Evolutionary conservation across 768 basidiomycete species (phyloP).

Genomic region (Panus rudis): DNA sequence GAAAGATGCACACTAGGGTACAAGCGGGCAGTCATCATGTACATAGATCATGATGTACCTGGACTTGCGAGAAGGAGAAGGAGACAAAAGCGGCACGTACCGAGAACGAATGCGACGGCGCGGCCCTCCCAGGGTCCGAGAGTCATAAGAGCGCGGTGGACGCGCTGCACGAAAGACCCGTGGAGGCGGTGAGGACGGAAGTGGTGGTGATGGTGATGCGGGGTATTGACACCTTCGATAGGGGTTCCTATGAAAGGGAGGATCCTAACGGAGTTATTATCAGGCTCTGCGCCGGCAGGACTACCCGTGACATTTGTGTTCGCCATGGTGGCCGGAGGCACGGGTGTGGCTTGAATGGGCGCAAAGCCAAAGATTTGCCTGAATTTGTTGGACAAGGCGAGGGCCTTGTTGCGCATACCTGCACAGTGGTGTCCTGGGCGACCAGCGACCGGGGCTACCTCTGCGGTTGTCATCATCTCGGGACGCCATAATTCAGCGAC

Average conservation of each 20-base stretch:
- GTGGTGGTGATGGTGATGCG: constrained; percentile 17
- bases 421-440: constrained; percentile 3
- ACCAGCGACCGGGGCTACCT: constrained; percentile 1
- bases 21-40: neutral
- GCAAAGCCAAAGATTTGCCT: constrained; percentile 7
- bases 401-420: constrained; percentile 7
- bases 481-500: constrained; percentile 10
- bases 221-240: constrained; percentile 13
- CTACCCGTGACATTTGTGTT: too few species aligned
- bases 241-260: constrained; percentile 9
- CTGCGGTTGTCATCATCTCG: constrained; percentile 4
- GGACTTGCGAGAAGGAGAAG: neutral
- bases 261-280: neutral
- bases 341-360: too few species aligned
- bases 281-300: too few species aligned
- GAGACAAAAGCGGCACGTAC: constrained; percentile 31
- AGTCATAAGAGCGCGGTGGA: constrained; percentile 58
- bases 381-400: constrained; percentile 8
- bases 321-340: too few species aligned
- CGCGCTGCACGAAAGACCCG: constrained; percentile 47
- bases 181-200: constrained; percentile 14
- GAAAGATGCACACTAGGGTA: neutral
- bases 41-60: neutral
- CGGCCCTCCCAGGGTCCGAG: constrained; percentile 82
- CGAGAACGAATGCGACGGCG: constrained; percentile 77